A percentile compares a stretch with the other conserved stretches of the same genome.
These are phyloP conservation scores for Aschersonia sp. DNA, from an alignment of 2,329 filamentous ascomycete species.

Conservation along the genomic window DNA sequence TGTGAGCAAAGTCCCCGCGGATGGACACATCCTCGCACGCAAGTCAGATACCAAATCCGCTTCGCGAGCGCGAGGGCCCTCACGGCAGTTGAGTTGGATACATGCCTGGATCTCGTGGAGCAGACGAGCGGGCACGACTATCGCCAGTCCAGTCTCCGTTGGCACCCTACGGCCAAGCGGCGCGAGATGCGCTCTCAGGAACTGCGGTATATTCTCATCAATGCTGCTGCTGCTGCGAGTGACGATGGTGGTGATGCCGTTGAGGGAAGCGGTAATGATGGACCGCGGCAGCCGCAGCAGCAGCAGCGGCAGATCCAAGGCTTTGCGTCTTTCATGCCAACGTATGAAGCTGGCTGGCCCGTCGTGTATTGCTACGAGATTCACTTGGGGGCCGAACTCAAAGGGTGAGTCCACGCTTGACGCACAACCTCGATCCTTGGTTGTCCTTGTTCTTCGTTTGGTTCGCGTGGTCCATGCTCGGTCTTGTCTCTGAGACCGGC, in stretches of 20 bases:
- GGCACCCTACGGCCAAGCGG: conserved; percentile 46
- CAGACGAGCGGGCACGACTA: conserved; percentile 52
- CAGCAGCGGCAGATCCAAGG: conserved; percentile 22
- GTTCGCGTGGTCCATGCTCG: too few species aligned
- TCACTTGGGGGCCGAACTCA: conserved; percentile 43
- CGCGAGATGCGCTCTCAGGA: conserved; percentile 53
- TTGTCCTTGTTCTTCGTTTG: too few species aligned
- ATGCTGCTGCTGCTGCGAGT: neutral
- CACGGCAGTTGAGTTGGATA: conserved; percentile 26
- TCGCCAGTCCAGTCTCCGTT: conserved; percentile 43
- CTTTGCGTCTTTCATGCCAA: conserved; percentile 59
- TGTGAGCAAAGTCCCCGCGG: neutral
- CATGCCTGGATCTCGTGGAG: conserved; percentile 43
- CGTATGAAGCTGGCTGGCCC: conserved; percentile 46
- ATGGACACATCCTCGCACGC: conserved; percentile 37
- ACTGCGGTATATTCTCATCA: conserved; percentile 53
- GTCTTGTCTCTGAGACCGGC: too few species aligned
- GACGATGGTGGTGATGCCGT: neutral
- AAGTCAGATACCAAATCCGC: conserved; percentile 24
- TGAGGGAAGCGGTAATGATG: too few species aligned
- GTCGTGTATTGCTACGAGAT: conserved; percentile 73
- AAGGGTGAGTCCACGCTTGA: conserved; percentile 26
- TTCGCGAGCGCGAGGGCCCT: conserved; percentile 27
- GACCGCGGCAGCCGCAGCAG: conserved; percentile 9
- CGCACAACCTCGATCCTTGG: too few species aligned